These are phyloP conservation scores for Kluyveromyces aestuarii DNA, from an alignment of 805 yeast species.

Conservation along the genomic window DNA sequence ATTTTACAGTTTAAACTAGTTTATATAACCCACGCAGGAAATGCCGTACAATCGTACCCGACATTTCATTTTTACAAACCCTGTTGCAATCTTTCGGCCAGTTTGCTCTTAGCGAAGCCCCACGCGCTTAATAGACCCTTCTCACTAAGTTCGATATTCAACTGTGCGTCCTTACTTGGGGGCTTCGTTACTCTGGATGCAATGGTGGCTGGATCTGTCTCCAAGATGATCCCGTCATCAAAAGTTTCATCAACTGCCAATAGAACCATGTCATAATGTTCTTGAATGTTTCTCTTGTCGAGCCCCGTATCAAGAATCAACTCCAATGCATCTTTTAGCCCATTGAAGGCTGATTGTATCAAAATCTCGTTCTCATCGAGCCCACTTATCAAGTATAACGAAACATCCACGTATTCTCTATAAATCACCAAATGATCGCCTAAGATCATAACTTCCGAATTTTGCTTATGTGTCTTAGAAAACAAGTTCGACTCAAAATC, in stretches of 20 bases:
- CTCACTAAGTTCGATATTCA: constrained; percentile 58
- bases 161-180: constrained; percentile 58
- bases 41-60: background rate
- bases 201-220: constrained; percentile 78
- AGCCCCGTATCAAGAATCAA: constrained; percentile 55
- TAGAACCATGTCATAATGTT: constrained; percentile 76
- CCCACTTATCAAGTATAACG: constrained; percentile 58
- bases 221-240: constrained; percentile 89
- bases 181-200: constrained; percentile 87
- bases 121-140: constrained; percentile 76
- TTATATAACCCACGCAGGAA: background rate
- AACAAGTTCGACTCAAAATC: constrained; percentile 68
- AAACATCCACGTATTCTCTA: constrained; percentile 71
- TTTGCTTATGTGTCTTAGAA: constrained; percentile 68
- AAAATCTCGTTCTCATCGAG: constrained; percentile 81
- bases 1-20: background rate
- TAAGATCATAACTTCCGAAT: constrained; percentile 70
- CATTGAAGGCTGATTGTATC: constrained; percentile 65
- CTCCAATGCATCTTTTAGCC: constrained; percentile 73
- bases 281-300: constrained; percentile 71
- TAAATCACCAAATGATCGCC: constrained; percentile 79
- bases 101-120: constrained; percentile 75
- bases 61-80: constrained; percentile 20
- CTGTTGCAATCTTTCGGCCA: constrained; percentile 43
- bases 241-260: constrained; percentile 86